Conservation (phyloP, 2,329 filamentous ascomycete species). For the Drechslera avenae region DNA sequence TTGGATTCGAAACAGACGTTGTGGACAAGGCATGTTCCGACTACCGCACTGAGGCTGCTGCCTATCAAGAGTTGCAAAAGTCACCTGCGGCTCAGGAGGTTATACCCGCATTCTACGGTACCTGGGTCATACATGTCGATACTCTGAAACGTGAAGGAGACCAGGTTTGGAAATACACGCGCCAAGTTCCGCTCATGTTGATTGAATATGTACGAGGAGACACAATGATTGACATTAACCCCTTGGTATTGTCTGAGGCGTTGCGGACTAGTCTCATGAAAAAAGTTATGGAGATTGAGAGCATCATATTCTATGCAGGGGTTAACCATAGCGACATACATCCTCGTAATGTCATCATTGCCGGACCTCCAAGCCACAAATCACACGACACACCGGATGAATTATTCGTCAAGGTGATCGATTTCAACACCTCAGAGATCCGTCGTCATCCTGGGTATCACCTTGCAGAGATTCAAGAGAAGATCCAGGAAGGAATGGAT, state of each 20-base stretch:
- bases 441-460: too few species aligned
- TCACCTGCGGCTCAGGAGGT: neutral
- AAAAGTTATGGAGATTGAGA: neutral
- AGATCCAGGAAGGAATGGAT: too few species aligned
- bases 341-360: slow-evolving; percentile 16
- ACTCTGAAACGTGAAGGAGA: neutral
- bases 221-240: neutral
- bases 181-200: neutral
- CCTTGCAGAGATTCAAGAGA: too few species aligned
- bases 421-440: slow-evolving; percentile 1
- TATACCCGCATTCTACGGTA: neutral
- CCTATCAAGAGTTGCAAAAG: neutral
- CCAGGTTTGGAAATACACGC: neutral
- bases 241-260: neutral
- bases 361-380: neutral
- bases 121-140: neutral
- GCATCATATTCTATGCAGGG: slow-evolving; percentile 1
- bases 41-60: neutral
- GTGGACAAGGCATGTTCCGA: neutral
- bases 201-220: slow-evolving; percentile 1
- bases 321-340: slow-evolving; percentile 6
- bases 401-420: slow-evolving; percentile 6
- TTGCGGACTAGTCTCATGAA: slow-evolving; percentile 3
- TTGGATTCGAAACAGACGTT: neutral
- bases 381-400: neutral